These are phyloP conservation scores for Chlamydomonas sp. DNA, from an alignment of 139 green algal genomes.

Conservation along the genomic window DNA sequence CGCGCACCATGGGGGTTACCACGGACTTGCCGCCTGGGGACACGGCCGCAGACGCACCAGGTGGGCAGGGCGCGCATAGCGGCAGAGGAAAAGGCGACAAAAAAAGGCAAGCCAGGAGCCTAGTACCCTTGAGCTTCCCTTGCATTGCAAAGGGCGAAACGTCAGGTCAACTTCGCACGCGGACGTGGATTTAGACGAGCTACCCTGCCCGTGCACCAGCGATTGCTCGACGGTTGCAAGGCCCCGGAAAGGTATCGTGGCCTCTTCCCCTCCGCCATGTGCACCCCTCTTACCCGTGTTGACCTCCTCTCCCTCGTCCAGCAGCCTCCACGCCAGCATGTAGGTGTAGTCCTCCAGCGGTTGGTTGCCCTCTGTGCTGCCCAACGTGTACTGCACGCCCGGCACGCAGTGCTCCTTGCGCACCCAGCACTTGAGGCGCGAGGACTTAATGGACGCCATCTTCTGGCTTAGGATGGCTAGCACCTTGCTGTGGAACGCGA, in stretches of 20 bases:
- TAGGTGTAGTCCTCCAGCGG: not conserved
- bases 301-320: not conserved
- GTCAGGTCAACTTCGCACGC: too few relatives aligned
- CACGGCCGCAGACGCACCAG: too few relatives aligned
- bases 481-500: not conserved
- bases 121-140: too few relatives aligned
- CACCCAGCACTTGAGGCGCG: not conserved
- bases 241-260: not conserved
- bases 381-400: not conserved
- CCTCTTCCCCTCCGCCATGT: not conserved
- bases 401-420: not conserved
- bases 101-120: too few relatives aligned
- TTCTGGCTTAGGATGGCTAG: not conserved
- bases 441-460: not conserved
- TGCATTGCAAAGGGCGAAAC: too few relatives aligned
- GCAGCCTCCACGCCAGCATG: conserved; percentile 2
- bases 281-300: not conserved
- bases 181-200: too few relatives aligned
- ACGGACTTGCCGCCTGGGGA: too few relatives aligned
- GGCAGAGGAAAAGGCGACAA: too few relatives aligned
- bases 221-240: too few relatives aligned
- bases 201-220: too few relatives aligned
- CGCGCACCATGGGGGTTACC: too few relatives aligned
- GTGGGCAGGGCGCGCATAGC: too few relatives aligned
- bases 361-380: not conserved